Evolutionary conservation across 257 asterid genomes (phyloP).

Genomic region (Solanum sparsipilum): DNA sequence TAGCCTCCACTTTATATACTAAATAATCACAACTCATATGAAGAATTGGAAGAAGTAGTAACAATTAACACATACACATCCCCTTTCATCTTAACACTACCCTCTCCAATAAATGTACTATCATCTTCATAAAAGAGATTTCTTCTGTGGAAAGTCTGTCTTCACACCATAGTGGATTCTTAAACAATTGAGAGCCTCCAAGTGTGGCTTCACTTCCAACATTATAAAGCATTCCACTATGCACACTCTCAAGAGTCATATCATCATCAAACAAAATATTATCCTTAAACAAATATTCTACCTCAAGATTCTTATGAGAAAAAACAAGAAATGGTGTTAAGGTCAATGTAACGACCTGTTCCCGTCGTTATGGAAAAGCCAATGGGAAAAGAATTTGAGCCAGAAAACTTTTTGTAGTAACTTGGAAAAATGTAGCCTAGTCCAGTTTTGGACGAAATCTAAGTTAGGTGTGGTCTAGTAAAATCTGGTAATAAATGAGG

Average conservation of each 20-base stretch:
- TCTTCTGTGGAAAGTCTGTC: neutral
- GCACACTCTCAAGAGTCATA: neutral
- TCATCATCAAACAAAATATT: neutral
- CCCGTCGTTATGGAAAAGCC: no score
- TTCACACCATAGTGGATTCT: neutral
- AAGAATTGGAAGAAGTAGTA: neutral
- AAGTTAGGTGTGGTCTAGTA: no score
- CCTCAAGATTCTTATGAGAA: neutral
- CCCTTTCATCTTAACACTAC: neutral
- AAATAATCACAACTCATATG: neutral
- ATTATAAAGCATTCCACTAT: no score
- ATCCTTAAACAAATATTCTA: neutral
- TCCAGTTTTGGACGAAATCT: no score
- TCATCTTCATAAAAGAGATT: neutral
- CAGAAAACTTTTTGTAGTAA: no score
- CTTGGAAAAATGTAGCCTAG: no score
- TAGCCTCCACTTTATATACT: neutral
- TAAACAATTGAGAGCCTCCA: neutral
- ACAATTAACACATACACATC: neutral
- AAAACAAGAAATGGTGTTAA: neutral
- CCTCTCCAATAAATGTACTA: neutral
- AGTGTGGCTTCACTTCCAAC: neutral
- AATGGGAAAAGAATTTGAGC: no score
- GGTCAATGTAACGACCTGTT: neutral
- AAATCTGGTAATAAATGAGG: no score